Conservation (phyloP, 2,329 filamentous ascomycete species). For the Paradendryphiella salina region DNA sequence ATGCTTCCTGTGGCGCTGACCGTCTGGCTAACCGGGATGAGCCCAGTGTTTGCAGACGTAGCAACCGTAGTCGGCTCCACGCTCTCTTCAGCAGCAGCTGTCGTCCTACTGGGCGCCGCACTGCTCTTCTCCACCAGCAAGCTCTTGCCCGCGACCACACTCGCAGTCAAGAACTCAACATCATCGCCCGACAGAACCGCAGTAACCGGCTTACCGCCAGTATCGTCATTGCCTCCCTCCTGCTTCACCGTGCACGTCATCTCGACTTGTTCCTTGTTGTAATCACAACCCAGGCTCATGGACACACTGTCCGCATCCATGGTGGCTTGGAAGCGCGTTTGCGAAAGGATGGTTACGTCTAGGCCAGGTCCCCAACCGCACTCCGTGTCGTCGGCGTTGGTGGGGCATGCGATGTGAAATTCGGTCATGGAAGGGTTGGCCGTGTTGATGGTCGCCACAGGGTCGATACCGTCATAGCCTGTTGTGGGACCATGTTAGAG, state of each 20-base stretch:
- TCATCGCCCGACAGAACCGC: constrained; percentile 24
- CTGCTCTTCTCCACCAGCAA: constrained; percentile 20
- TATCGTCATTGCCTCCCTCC: constrained; percentile 21
- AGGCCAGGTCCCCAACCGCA: constrained; percentile 34
- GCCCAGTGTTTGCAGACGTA: neutral
- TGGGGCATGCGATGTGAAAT: constrained; percentile 30
- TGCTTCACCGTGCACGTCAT: constrained; percentile 35
- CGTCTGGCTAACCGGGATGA: constrained; percentile 3
- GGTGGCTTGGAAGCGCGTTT: constrained; percentile 27
- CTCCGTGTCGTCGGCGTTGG: constrained; percentile 20
- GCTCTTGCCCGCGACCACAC: constrained; percentile 29
- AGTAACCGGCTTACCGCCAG: constrained; percentile 12
- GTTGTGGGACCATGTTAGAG: neutral
- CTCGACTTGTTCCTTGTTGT: constrained; percentile 23
- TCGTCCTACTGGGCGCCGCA: constrained; percentile 12
- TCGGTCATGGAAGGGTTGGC: constrained; percentile 29
- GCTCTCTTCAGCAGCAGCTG: constrained; percentile 4
- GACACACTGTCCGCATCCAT: constrained; percentile 21
- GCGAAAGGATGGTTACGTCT: constrained; percentile 23
- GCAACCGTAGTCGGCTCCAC: constrained; percentile 9
- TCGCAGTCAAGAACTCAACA: constrained; percentile 27
- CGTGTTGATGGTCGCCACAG: constrained; percentile 30
- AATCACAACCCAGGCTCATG: constrained; percentile 35
- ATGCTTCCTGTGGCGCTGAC: neutral
- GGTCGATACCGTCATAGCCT: constrained; percentile 25